Conservation (phyloP, 257 asterid species). For the Fraxinus excelsior region DNA sequence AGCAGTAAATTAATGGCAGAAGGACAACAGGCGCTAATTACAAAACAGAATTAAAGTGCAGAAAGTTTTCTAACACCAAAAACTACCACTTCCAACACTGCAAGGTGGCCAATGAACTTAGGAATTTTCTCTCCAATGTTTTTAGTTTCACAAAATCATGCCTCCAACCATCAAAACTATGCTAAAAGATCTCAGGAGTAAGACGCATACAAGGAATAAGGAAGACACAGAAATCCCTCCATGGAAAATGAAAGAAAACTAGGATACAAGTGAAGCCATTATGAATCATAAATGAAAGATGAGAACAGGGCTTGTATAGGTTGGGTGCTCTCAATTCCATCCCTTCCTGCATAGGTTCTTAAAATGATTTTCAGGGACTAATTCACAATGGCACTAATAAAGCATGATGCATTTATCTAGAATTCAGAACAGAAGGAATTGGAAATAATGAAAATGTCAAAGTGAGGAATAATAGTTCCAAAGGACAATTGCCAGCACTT, state of each 20-base stretch:
- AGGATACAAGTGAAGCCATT: conserved; percentile 8
- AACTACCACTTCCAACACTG: conserved; percentile 4
- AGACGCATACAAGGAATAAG: not conserved
- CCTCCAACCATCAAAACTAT: conserved; percentile 5
- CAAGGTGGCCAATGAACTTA: conserved; percentile 3
- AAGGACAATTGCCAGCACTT: not conserved
- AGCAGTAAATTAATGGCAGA: conserved; percentile 10
- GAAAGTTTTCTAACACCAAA: not conserved
- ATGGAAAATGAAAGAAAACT: not conserved
- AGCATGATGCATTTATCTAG: not conserved
- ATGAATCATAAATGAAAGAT: conserved; percentile 10
- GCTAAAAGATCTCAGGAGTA: not conserved
- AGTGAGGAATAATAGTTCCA: not conserved
- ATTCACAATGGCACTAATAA: not conserved
- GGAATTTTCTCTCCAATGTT: not conserved
- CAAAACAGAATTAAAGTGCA: not conserved
- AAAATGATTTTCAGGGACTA: not conserved
- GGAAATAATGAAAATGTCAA: not conserved
- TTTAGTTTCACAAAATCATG: not conserved
- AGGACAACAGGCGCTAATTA: not conserved
- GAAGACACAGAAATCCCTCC: conserved; percentile 7
- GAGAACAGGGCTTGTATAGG: not conserved
- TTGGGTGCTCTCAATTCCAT: not conserved
- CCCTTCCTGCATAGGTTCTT: conserved; percentile 4
- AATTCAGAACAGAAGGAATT: not conserved